Percentiles rank a stretch among this genome's conserved stretches.
Evolutionary conservation across 495 filamentous ascomycete species (phyloP).

Genomic region (Articulospora tetracladia): DNA sequence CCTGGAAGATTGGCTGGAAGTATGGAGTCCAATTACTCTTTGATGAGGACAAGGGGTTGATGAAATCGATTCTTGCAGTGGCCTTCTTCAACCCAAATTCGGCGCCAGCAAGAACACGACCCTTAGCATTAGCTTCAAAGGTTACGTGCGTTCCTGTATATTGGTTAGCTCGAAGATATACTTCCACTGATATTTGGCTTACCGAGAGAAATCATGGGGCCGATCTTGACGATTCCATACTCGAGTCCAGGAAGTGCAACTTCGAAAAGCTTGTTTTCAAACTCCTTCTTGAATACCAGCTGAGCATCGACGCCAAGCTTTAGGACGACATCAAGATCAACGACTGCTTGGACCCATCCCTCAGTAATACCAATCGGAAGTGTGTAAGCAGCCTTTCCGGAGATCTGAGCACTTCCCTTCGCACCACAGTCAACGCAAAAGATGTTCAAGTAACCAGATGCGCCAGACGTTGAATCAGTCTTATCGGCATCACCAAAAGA

Average conservation of each 20-base stretch:
- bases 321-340: slow-evolving; percentile 6
- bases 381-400: slow-evolving; percentile 7
- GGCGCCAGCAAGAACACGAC: slow-evolving; percentile 12
- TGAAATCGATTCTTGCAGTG: slow-evolving; percentile 8
- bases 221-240: slow-evolving; percentile 13
- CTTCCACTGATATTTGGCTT: neutral
- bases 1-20: slow-evolving; percentile 20
- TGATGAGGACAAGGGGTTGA: neutral
- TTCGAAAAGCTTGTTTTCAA: slow-evolving; percentile 7
- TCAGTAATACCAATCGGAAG: slow-evolving; percentile 8
- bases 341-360: slow-evolving; percentile 8
- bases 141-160: neutral
- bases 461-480: neutral
- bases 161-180: neutral
- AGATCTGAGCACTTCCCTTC: slow-evolving; percentile 8
- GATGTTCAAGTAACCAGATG: slow-evolving; percentile 5
- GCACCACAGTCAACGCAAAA: slow-evolving; percentile 21
- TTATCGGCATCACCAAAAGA: slow-evolving; percentile 5
- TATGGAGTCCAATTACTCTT: slow-evolving; percentile 10
- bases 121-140: slow-evolving; percentile 11
- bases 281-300: slow-evolving; percentile 4
- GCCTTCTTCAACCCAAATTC: slow-evolving; percentile 15
- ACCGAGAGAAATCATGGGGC: slow-evolving; percentile 7
- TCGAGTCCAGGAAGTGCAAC: slow-evolving; percentile 9
- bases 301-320: slow-evolving; percentile 18